Conservation (phyloP, 2,329 filamentous ascomycete genomes). For the Keithomyces neogunnii region DNA sequence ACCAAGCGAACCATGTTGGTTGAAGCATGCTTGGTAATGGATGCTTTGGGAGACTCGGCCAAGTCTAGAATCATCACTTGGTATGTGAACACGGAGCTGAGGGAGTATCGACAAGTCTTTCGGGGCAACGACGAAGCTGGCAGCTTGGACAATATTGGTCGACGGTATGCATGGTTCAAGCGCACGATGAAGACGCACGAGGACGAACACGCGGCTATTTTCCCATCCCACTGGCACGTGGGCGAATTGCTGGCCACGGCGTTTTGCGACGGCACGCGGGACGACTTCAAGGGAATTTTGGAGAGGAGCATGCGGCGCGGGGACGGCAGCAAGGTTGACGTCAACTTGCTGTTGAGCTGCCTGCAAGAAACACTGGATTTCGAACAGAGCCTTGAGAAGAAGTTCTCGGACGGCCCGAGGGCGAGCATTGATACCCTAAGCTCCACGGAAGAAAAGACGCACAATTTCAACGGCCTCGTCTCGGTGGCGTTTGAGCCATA, state of each 20-base stretch:
- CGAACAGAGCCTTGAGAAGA: slow-evolving; percentile 80
- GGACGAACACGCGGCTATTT: slow-evolving; percentile 81
- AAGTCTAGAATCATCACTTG: slow-evolving; percentile 77
- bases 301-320: slow-evolving; percentile 75
- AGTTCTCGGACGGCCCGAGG: slow-evolving; percentile 65
- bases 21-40: slow-evolving; percentile 89
- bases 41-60: slow-evolving; percentile 84
- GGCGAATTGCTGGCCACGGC: slow-evolving; percentile 83
- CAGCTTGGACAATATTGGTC: slow-evolving; percentile 90
- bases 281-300: slow-evolving; percentile 90
- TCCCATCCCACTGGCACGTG: slow-evolving; percentile 81
- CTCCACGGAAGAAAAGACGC: slow-evolving; percentile 65
- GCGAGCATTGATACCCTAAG: slow-evolving; percentile 85
- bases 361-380: slow-evolving; percentile 95
- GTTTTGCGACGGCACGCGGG: slow-evolving; percentile 90
- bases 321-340: slow-evolving; percentile 75
- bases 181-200: slow-evolving; percentile 94
- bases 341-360: slow-evolving; percentile 80
- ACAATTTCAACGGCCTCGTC: slow-evolving; percentile 81
- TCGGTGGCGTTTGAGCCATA: slow-evolving; percentile 97
- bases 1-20: slow-evolving; percentile 61
- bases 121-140: slow-evolving; percentile 94
- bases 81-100: slow-evolving; percentile 96
- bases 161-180: slow-evolving; percentile 93
- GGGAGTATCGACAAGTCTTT: slow-evolving; percentile 94